Evolutionary conservation across 495 filamentous ascomycete species (phyloP), one percentile per base, ranked within the genome.

Genomic region (Penicillium arizonense): DNA sequence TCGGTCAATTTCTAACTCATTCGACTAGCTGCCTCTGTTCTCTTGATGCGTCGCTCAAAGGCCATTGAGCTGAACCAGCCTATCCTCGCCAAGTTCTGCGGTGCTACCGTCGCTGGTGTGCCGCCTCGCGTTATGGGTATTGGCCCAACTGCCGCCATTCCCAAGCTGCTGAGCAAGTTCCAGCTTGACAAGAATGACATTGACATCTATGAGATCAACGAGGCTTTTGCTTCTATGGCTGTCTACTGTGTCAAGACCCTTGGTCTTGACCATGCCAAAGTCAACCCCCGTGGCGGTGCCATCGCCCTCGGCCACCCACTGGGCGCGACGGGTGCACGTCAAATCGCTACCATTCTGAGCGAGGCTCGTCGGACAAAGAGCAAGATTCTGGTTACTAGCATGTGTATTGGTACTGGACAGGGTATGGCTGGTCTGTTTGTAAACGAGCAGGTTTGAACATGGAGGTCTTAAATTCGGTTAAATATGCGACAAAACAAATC

Each of bases 151-250:
- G 81, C 95, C 46, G 94, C 91, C 39, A 96, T 98, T 61, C 94
- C 94, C 56, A 98, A 98, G 81, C 80, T 98, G 33, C 77, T 98
- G 41, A 72, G 70, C 65, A 87, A 96, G 76, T 86, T 85, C 82
- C 82, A 85, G 65, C 67, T 98, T 55, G 78, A 76, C n/a, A 77
- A 95, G 46, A 75, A 85, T 41, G 93, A 98, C 52, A 80, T 91
- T 53, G 94, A 98, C 59, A 79, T 98, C 40, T 82, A 89, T 57
- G 94, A 98, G 80, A 74, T 98, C 63, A 98, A 98, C 72, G 94
- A 98, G 81, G 94, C 94, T 2, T 98, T 98, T 58, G 94, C 93
- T 23, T 90, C 86, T 26, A 98, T 98, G 93, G 92, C 89, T 1
- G 91, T 96, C 3, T 98, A 96, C 79, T 96, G 91, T 74, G 67